A percentile compares a stretch with the other conserved stretches of the same genome.
Evolutionary conservation across 139 green algal genomes (phyloP).

Genomic region (Nannochloris sp.): DNA sequence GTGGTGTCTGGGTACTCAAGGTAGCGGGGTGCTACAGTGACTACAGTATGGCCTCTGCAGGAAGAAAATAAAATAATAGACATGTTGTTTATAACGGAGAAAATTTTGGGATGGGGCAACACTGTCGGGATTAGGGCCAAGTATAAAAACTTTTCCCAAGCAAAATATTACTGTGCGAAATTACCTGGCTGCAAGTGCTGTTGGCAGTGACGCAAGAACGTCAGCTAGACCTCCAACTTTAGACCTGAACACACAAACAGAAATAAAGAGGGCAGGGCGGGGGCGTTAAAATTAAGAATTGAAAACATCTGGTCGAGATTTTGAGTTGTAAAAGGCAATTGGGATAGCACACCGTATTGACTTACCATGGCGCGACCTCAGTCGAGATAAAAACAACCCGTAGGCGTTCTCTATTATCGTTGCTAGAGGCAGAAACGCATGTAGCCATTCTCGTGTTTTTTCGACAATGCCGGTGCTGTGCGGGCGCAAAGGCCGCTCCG

Average conservation of each 20-base stretch:
- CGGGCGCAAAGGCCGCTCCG: no score
- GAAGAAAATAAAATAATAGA: constrained; percentile 12
- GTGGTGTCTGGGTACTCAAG: constrained; percentile 38
- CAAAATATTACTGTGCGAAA: no score
- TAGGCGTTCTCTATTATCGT: background rate
- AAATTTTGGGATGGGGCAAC: no score
- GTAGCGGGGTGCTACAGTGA: constrained; percentile 77
- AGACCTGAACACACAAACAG: constrained; percentile 9
- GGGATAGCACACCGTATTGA: no score
- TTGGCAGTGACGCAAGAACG: constrained; percentile 61
- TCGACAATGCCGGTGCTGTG: no score
- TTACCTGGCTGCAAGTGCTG: constrained; percentile 49
- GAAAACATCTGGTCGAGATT: background rate
- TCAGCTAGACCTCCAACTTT: constrained; percentile 81
- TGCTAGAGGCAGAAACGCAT: background rate
- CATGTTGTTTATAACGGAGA: no score
- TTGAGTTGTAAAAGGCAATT: no score
- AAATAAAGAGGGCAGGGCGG: no score
- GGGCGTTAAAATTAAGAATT: background rate
- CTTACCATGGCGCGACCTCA: constrained; percentile 64
- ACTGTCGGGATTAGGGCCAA: no score
- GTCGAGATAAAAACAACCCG: constrained; percentile 80
- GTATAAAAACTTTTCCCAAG: no score
- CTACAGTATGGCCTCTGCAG: constrained; percentile 56
- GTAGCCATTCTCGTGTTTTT: no score